Evolutionary conservation across 805 yeast species (phyloP), one percentile per base, ranked within the genome.

Genomic region (Zygoascus tannicola): DNA sequence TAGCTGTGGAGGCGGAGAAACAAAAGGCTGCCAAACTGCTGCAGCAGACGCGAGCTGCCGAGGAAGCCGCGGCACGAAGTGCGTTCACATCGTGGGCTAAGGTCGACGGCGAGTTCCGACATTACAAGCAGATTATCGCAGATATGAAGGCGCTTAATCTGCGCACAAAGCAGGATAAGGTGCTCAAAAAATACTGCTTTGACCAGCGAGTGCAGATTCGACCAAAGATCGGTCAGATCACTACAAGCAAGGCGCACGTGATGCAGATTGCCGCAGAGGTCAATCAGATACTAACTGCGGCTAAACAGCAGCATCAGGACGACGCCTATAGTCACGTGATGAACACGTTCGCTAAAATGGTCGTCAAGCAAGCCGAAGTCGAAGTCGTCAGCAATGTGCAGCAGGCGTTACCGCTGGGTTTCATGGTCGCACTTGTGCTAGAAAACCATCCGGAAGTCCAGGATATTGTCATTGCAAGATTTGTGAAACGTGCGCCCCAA

Each of bases 221-320:
- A 56, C 92, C 96, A 4, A 83, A 81, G 57, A 78, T 92, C 52
- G 97, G 98, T 10, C 97, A 92, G 64, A 68, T 92, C 48, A 86
- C 96, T 1, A 80, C 78, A 56, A 78, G 87, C 43, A 63, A 58
- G 43, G 38, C 61, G 2, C 95, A 92, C 57, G 66, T 87, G 35
- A 56, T 60, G 1, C 60, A 63, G 20, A 45, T 61, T 40, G 50
- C 56, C 1, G 47, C 52, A 4, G 86, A 80, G 38, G 64, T 92
- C 2, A 53, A 65, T 1, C 64, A 55, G 4, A 56, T 80, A 23
- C 63, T 90, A 3, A 72, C 84, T 0, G 67, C 69, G 32, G 40
- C 50, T 33, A 50, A 56, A 5, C 62, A 73, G 48, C 72, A 71
- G 2, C 14, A 37, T n/a, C 38, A 28, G 5, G 55, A 81, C 15